Percentiles rank a stretch among this genome's conserved stretches.
Conservation (phyloP, 805 yeast genomes). For the Barnettozyma sucrosica region DNA sequence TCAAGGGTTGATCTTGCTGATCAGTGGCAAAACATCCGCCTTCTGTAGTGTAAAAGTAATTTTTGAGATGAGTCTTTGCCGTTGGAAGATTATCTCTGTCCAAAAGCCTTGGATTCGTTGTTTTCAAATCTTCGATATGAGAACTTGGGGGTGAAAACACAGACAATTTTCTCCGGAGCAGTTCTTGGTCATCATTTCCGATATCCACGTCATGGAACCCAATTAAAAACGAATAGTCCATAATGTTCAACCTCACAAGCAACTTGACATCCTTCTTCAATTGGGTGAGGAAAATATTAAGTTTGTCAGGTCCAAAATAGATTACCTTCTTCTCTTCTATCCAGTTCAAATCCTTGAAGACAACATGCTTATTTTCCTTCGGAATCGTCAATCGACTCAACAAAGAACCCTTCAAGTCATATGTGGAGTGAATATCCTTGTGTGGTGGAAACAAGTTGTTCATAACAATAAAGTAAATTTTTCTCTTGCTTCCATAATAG, state of each 20-base stretch:
- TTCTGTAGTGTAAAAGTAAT: conserved; percentile 66
- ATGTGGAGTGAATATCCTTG: conserved; percentile 75
- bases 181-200: conserved; percentile 38
- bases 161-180: conserved; percentile 34
- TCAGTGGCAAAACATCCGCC: conserved; percentile 82
- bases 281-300: conserved; percentile 57
- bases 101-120: conserved; percentile 41
- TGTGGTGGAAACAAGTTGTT: conserved; percentile 95
- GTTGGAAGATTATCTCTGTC: conserved; percentile 37
- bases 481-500: conserved; percentile 41
- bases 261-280: conserved; percentile 69
- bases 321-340: conserved; percentile 57
- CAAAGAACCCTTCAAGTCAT: conserved; percentile 90
- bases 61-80: conserved; percentile 40
- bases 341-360: conserved; percentile 88
- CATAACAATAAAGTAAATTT: conserved; percentile 93
- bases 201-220: conserved; percentile 77
- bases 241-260: conserved; percentile 69
- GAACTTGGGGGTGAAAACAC: conserved; percentile 26
- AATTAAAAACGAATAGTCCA: conserved; percentile 90
- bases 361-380: conserved; percentile 33
- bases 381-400: conserved; percentile 63
- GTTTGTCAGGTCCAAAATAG: conserved; percentile 70
- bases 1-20: conserved; percentile 46
- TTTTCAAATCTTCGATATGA: conserved; percentile 28